Evolutionary conservation across 108 stramenopile species (phyloP).

Genomic region (Aurantiochytrium sp.): DNA sequence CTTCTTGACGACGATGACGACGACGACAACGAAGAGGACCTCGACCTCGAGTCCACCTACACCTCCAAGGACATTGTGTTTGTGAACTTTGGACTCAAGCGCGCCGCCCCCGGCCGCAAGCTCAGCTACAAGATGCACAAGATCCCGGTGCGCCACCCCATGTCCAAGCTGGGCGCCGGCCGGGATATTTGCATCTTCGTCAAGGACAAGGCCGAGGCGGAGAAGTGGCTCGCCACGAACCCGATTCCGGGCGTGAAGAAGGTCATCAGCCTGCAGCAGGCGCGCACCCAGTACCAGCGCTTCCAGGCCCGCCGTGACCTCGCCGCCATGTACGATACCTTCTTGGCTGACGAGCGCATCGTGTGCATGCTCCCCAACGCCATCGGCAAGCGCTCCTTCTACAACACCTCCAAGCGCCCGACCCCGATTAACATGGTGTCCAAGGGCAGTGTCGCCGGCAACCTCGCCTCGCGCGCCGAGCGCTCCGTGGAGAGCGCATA

Average conservation of each 20-base stretch:
- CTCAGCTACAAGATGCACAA: neutral
- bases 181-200: neutral
- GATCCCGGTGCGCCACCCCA: neutral
- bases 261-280: neutral
- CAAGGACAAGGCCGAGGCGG: constrained; percentile 25
- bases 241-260: neutral
- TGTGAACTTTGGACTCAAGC: constrained; percentile 18
- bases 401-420: constrained; percentile 1
- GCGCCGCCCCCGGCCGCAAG: neutral
- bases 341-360: constrained; percentile 25
- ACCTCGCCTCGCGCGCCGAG: neutral
- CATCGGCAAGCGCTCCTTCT: constrained; percentile 11
- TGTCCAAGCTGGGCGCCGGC: neutral
- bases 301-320: constrained; percentile 21
- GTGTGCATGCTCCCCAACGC: constrained; percentile 1
- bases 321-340: constrained; percentile 7
- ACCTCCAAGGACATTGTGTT: neutral
- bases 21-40: neutral
- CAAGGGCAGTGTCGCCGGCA: neutral
- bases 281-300: neutral
- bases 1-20: constrained; percentile 9
- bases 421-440: neutral
- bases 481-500: neutral
- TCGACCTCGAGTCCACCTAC: neutral
- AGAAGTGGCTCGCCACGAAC: neutral